Conservation (phyloP, 148 eudicot species). For the Diospyros kaki region DNA sequence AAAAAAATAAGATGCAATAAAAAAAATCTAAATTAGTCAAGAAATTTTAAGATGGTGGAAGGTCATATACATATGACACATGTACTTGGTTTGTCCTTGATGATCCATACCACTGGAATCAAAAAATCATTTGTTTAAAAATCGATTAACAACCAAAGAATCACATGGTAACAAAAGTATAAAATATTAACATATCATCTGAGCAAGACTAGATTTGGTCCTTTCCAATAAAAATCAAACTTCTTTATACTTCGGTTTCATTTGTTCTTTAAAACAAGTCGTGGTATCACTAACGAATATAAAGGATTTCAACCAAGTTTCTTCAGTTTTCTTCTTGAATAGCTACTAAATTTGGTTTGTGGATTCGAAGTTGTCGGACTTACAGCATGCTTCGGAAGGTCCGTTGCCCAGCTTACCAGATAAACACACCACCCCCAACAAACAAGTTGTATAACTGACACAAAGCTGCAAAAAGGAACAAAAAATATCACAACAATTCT, state of each 20-base stretch:
- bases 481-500: conserved; percentile 9
- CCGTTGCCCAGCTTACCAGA: conserved; percentile 87
- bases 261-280: neutral
- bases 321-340: no score
- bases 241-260: no score
- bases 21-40: neutral
- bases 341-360: no score
- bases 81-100: neutral
- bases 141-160: neutral
- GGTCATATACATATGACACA: no score
- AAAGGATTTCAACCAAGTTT: neutral
- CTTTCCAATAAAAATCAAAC: neutral
- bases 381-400: conserved; percentile 98
- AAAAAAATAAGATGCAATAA: neutral
- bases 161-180: neutral
- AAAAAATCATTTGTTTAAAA: neutral
- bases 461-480: conserved; percentile 57
- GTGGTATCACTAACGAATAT: neutral
- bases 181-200: neutral
- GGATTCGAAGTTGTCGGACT: conserved; percentile 27
- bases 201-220: neutral
- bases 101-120: neutral
- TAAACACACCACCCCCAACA: conserved; percentile 81
- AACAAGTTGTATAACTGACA: conserved; percentile 82
- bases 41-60: neutral